These are phyloP conservation scores for Scleromitrula shiraiana DNA, from an alignment of 2,329 filamentous ascomycete genomes.

Conservation along the genomic window DNA sequence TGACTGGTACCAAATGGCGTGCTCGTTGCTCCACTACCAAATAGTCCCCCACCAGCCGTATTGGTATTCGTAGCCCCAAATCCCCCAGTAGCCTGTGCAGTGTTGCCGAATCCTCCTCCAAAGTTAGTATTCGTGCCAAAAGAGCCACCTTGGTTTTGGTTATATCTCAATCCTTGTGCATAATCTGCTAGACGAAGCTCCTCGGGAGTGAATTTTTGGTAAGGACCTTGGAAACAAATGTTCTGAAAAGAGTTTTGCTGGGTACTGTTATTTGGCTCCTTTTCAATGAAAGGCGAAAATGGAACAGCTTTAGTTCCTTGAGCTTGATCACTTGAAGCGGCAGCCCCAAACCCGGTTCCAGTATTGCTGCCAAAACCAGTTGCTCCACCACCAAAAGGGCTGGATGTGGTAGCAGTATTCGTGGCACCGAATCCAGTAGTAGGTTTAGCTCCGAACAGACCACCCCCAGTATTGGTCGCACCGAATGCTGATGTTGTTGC, in stretches of 20 bases:
- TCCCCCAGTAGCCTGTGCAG: slow-evolving; percentile 16
- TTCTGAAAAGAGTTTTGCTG: slow-evolving; percentile 65
- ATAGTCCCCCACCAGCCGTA: slow-evolving; percentile 31
- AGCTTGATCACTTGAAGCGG: slow-evolving; percentile 42
- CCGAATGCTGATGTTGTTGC: slow-evolving; percentile 21
- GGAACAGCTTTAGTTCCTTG: slow-evolving; percentile 63
- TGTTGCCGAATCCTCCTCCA: slow-evolving; percentile 31
- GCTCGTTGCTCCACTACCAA: slow-evolving; percentile 33
- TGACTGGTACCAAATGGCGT: slow-evolving; percentile 39
- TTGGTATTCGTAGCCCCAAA: slow-evolving; percentile 24
- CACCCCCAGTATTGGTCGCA: slow-evolving; percentile 18
- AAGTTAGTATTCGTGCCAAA: slow-evolving; percentile 48
- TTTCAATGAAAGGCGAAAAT: slow-evolving; percentile 64
- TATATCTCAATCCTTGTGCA: slow-evolving; percentile 72
- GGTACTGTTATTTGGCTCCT: slow-evolving; percentile 52
- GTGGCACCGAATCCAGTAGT: slow-evolving; percentile 29
- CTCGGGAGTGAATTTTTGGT: slow-evolving; percentile 86
- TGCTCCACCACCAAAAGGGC: slow-evolving; percentile 24
- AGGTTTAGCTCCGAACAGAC: slow-evolving; percentile 25
- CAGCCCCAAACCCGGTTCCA: slow-evolving; percentile 38
- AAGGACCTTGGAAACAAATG: slow-evolving; percentile 69
- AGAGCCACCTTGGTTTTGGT: slow-evolving; percentile 74
- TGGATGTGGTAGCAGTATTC: slow-evolving; percentile 24
- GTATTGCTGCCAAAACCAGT: slow-evolving; percentile 33
- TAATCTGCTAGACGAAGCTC: slow-evolving; percentile 82